phyloP scores from a whole-genome alignment of 2,329 filamentous ascomycete species.

The Colletotrichum lindemuthianum region DNA sequence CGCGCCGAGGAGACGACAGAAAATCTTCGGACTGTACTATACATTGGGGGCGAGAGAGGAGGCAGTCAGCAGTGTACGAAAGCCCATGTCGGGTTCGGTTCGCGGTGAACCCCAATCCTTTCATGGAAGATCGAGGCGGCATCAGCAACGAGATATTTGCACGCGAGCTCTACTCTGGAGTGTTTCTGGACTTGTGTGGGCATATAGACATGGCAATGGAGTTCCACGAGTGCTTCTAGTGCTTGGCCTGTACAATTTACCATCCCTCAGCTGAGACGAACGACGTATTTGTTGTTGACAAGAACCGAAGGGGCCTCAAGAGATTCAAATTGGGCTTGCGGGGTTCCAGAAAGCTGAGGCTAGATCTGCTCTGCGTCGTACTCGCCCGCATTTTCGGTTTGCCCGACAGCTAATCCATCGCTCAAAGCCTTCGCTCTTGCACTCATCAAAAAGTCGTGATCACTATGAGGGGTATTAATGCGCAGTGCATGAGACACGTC shows the following conservation, averaged over 20 bases:
- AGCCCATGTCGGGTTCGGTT: background rate
- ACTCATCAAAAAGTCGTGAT: no score
- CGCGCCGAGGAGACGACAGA: background rate
- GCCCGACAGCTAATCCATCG: no score
- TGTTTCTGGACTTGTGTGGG: constrained; percentile 12
- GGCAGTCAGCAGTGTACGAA: constrained; percentile 11
- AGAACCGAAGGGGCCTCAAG: background rate
- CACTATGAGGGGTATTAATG: no score
- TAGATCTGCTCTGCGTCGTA: no score
- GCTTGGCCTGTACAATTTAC: background rate
- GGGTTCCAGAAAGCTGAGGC: no score
- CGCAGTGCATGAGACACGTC: no score
- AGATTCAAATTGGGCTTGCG: background rate
- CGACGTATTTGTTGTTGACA: no score
- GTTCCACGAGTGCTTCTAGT: constrained; percentile 10
- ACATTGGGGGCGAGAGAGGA: background rate
- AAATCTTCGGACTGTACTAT: constrained; percentile 17
- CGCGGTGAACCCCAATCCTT: background rate
- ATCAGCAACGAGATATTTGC: background rate
- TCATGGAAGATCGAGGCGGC: background rate
- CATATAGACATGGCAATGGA: constrained; percentile 31
- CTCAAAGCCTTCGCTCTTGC: no score
- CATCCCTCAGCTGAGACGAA: background rate
- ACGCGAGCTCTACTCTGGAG: constrained; percentile 24
- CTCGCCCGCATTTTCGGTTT: no score